Conservation (phyloP, 2,329 filamentous ascomycete species). For the Thermomyces lanuginosus region DNA sequence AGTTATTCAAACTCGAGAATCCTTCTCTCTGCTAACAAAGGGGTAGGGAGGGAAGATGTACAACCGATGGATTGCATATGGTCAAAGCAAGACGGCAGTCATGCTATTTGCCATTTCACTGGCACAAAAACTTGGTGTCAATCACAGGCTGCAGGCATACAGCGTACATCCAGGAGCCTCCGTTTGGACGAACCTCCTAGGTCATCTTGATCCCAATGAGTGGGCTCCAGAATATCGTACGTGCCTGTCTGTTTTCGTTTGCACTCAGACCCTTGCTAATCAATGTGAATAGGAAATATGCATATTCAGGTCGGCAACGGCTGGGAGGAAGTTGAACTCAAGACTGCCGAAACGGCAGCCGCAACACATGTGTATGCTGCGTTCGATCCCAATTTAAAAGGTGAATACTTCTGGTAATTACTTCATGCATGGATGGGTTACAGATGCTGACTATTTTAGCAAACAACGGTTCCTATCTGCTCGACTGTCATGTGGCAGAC, state of each 20-base stretch:
- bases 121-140: slow-evolving; percentile 5
- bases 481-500: slow-evolving; percentile 24
- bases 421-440: too few relatives aligned
- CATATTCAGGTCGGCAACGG: too few relatives aligned
- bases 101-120: slow-evolving; percentile 5
- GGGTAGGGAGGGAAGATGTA: slow-evolving; percentile 3
- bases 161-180: slow-evolving; percentile 7
- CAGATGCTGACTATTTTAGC: slow-evolving; percentile 7
- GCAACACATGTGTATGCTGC: slow-evolving; percentile 2
- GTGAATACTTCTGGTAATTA: neutral
- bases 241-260: too few relatives aligned
- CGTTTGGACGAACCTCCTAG: too few relatives aligned
- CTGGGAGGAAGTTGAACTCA: slow-evolving; percentile 1
- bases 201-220: too few relatives aligned
- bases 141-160: slow-evolving; percentile 3
- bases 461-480: slow-evolving; percentile 24
- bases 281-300: too few relatives aligned
- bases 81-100: slow-evolving; percentile 6
- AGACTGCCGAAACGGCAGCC: slow-evolving; percentile 1
- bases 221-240: too few relatives aligned
- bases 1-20: too few relatives aligned
- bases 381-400: slow-evolving; percentile 1
- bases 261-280: too few relatives aligned
- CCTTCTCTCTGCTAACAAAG: too few relatives aligned
- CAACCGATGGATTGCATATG: slow-evolving; percentile 5